Base-by-base conservation (phyloP, 2,329 filamentous ascomycete species). In the Emmonsiellopsis sp. region DNA sequence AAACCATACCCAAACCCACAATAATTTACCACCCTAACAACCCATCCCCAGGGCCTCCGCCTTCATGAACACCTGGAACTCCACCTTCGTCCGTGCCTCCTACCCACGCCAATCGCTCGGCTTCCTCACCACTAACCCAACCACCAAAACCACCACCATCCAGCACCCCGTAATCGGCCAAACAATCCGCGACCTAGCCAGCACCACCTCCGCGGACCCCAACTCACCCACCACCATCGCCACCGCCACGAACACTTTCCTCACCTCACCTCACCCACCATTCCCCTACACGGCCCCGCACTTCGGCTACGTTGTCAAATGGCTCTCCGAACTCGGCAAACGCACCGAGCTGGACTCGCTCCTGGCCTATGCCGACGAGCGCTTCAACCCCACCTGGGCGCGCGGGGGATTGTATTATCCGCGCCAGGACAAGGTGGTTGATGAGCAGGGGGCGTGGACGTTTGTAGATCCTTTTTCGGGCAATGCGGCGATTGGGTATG, bases 401-500 rank as follows among this genome's bases (percentile, higher is more conserved):
- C 61, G 63, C 0, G 68, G 69, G 0, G 69, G 70, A 0, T 54
- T 71, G 5, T 70, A 62, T 49, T 72, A 72, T 44, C 60, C 61
- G 1, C 56, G 66, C 8, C 59, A 63, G 34, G 65, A 64, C 21
- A 46, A 47, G 6, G 42, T 51, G 1, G 53, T 57, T 17, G 62
- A 68, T 51, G 51, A 59, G 2, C 47, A 63, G 0, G 58, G 57
- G 2, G 56, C 62, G 5, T 63, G 63, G 57, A 62, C 42, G 61
- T 11, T 40, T 40, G 37, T 70, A 52, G 68, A 72, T 31, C 67
- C 68, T 0, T 69, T 66, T 17, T 60, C 67, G 0, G 67, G 71
- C 0, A 72, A 73, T 53, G 62, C 63, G 1, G 63, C 58, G 0
- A 65, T 73, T 52, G 68, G 62, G 0, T 73, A 73, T 45, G 62